phyloP scores from a whole-genome alignment of 2,329 filamentous ascomycete species.

The Amylocarpus encephaloides region DNA sequence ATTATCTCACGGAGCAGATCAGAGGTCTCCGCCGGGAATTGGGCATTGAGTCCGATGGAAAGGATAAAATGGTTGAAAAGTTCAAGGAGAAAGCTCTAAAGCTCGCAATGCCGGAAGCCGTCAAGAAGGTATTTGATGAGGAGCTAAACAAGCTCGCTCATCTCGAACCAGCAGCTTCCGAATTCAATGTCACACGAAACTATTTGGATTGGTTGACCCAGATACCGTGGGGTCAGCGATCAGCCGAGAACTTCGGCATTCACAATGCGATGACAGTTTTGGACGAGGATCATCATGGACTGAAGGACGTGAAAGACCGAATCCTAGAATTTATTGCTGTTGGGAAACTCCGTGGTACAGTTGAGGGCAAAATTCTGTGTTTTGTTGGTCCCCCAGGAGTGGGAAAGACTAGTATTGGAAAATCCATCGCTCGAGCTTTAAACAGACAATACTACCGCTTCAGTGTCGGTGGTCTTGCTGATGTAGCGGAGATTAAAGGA shows the following conservation, averaged over 20 bases:
- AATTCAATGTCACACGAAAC: constrained; percentile 97
- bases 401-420: constrained; percentile 97
- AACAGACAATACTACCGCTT: constrained; percentile 98
- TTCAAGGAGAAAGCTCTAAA: constrained; percentile 94
- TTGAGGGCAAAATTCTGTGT: constrained; percentile 97
- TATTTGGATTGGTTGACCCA: constrained; percentile 98
- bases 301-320: constrained; percentile 97
- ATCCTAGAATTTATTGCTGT: constrained; percentile 98
- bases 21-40: constrained; percentile 95
- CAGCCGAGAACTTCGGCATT: constrained; percentile 94
- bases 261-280: constrained; percentile 83
- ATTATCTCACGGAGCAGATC: constrained; percentile 99
- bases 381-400: constrained; percentile 97
- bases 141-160: constrained; percentile 96
- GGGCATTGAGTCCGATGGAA: constrained; percentile 94
- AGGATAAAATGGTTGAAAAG: constrained; percentile 95
- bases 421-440: constrained; percentile 89
- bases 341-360: constrained; percentile 90
- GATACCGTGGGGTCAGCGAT: constrained; percentile 93
- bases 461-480: constrained; percentile 91
- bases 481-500: constrained; percentile 98
- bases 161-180: constrained; percentile 88
- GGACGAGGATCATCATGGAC: constrained; percentile 92
- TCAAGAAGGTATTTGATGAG: constrained; percentile 97
- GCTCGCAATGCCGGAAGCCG: constrained; percentile 91